Evolutionary conservation across 2,329 filamentous ascomycete genomes (phyloP).

Genomic region (Apiospora saccharicola): DNA sequence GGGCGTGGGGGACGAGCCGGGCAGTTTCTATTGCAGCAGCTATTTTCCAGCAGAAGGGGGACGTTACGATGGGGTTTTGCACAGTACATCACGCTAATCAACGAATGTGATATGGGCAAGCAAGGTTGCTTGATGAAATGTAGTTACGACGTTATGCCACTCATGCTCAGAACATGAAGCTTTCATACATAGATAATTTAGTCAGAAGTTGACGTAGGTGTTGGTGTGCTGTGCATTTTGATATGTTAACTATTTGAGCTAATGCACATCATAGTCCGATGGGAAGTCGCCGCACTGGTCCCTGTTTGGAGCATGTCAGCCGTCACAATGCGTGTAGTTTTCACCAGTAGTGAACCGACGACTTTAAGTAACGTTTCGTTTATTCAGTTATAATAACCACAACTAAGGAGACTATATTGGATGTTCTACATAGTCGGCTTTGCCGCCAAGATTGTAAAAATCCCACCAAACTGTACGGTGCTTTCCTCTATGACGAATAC

Average conservation of each 20-base stretch:
- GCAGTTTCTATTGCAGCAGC: not conserved
- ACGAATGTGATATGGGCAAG: not conserved
- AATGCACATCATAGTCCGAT: too few relatives aligned
- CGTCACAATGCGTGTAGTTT: not conserved
- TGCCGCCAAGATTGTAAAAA: not conserved
- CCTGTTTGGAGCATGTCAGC: too few relatives aligned
- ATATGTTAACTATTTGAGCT: too few relatives aligned
- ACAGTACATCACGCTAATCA: not conserved
- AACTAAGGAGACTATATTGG: not conserved
- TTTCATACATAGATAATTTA: too few relatives aligned
- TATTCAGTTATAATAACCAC: not conserved
- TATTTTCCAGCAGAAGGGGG: not conserved
- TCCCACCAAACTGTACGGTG: not conserved
- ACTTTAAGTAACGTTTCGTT: not conserved
- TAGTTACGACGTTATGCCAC: constrained; percentile 12
- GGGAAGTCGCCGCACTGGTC: too few relatives aligned
- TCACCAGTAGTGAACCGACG: not conserved
- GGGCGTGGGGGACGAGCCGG: not conserved
- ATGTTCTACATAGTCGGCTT: not conserved
- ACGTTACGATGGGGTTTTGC: not conserved
- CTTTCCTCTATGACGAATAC: constrained; percentile 26
- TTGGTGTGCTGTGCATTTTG: not conserved
- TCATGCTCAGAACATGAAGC: not conserved
- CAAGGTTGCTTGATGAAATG: not conserved
- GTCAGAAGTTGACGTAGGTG: not conserved